phyloP scores from a whole-genome alignment of 23 red algal species.

The Agarophyton chilense region DNA sequence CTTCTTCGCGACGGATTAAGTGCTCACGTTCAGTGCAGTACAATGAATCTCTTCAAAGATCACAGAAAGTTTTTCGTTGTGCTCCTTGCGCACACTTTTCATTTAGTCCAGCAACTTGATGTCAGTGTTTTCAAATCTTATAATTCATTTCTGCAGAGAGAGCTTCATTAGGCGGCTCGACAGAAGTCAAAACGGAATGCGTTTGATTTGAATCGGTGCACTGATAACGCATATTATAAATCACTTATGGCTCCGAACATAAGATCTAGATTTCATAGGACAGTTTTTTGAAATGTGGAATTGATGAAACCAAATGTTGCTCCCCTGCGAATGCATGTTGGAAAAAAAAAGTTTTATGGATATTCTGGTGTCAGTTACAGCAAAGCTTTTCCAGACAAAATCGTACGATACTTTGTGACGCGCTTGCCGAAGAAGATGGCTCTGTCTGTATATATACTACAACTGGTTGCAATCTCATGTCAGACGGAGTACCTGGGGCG shows the following conservation, averaged over 20 bases:
- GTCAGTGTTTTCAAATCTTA: neutral
- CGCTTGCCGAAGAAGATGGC: no score
- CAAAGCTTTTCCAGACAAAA: no score
- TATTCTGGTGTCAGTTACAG: no score
- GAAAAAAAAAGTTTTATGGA: no score
- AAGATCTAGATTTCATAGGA: neutral
- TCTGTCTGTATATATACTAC: no score
- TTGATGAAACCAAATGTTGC: no score
- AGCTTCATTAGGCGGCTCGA: neutral
- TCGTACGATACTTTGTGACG: no score
- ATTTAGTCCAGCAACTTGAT: neutral
- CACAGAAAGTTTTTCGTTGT: neutral
- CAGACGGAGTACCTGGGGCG: no score
- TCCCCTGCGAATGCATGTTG: no score
- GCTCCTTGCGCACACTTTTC: neutral
- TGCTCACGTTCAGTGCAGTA: neutral
- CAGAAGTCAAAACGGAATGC: neutral
- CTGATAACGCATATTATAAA: neutral
- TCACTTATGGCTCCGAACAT: neutral
- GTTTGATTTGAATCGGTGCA: neutral
- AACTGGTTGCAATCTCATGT: no score
- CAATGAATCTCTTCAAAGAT: neutral
- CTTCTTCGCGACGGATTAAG: neutral
- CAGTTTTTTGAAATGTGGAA: no score
- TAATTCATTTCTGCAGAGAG: neutral